These are phyloP conservation scores for Botrytis aclada DNA, from an alignment of 2,329 filamentous ascomycete species.

Conservation along the genomic window DNA sequence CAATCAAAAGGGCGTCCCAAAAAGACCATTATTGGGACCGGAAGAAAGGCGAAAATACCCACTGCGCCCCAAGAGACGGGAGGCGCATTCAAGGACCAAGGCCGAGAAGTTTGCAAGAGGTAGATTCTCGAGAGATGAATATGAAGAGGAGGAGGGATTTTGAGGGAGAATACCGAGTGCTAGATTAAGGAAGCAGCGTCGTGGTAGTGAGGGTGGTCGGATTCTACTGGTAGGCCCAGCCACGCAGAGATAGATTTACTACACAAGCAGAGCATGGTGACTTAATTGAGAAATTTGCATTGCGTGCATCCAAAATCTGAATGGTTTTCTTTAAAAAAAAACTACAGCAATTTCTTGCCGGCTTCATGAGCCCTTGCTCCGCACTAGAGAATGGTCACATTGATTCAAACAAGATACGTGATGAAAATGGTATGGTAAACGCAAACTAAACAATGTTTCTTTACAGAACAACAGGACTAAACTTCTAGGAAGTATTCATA, in stretches of 20 bases:
- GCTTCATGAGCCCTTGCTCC: neutral
- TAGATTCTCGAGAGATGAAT: neutral
- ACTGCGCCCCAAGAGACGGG: neutral
- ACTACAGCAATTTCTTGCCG: neutral
- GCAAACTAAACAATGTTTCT: neutral
- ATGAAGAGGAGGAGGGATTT: neutral
- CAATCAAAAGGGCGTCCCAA: neutral
- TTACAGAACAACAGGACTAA: neutral
- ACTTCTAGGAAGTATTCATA: neutral
- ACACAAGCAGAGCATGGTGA: neutral
- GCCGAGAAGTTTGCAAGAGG: neutral
- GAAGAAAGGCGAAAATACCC: neutral
- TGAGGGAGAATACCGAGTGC: neutral
- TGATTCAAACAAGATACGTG: neutral
- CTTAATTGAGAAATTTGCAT: neutral
- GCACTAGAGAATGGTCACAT: neutral
- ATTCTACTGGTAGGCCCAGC: neutral
- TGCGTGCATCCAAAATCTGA: neutral
- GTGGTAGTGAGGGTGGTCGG: neutral
- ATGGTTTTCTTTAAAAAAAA: too few relatives aligned
- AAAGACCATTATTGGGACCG: neutral
- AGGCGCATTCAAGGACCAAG: neutral
- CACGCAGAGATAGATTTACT: neutral
- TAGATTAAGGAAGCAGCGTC: neutral
- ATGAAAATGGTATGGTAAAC: neutral